Base-by-base conservation (phyloP, 352 stramenopile genomes). In the Globisporangium rhizosaccharum region DNA sequence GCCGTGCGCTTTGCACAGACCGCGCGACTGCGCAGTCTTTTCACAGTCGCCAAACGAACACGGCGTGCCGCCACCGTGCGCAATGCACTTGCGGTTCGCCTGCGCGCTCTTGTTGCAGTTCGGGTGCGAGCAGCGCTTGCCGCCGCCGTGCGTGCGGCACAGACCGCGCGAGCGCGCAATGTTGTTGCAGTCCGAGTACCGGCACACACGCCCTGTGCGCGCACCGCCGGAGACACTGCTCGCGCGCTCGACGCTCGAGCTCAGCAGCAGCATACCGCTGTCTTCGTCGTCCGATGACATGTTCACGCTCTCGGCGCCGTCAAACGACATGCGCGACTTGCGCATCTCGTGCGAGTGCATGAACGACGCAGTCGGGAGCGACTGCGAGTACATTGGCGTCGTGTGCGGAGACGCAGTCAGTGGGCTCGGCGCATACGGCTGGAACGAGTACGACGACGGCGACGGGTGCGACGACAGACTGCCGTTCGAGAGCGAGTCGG, bases 71-170 rank as follows among this genome's bases (percentile, higher is more conserved):
- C 85, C 85, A 33, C 85, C 85, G 67, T 94, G 85, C 10, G 83
- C 83, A 37, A 94, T 94, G 60, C 85, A 94, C 64, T 94, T 94
- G 61, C 84, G 83, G 63, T 93, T 93, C 51, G 83, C 84, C 71
- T 94, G 83, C n/a, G 85, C 85, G 44, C 76, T 90, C 65, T 94
- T 94, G 68, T 88, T 91, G 65, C 85, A 94, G 51, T 80, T 81
- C 11, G 83, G 83, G 54, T 93, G 79, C 49, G 82, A 91, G 53
- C 85, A 92, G 20, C 84, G 76, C 66, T 92, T 92, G 23, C 81
- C 82, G 15, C 82, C 82, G 53, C 82, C 82, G 54, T 92, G 82
- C 2, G 78, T 91, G 46, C 82, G 81, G 51, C 82, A 92, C 49
- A 90, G 64, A 6, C 82, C 82, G 39, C 83, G 76, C 12, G 83